Base-by-base conservation (phyloP, 345 rosid genomes). In the Punica granatum region DNA sequence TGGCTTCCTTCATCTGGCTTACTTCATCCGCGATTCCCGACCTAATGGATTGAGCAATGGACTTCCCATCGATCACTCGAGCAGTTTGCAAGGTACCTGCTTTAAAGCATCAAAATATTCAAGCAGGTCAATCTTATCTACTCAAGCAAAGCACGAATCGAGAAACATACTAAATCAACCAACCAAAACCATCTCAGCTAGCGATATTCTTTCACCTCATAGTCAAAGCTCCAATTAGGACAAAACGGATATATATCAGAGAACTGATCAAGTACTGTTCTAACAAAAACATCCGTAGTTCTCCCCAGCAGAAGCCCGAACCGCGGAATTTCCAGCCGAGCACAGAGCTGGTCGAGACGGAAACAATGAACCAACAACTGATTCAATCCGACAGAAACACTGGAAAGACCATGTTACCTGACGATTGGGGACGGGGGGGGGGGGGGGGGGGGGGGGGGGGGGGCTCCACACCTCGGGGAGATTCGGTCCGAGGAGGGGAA, bases 21-120 rank as follows among this genome's bases (percentile, higher is more conserved):
- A 74, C 26, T 60, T 78, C 70, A 37, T 10, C 21, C 15, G 75
- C 65, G 14, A 74, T 61, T 65, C 68, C 65, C 2, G 67, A 65
- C 10, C 44, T 70, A 41, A 77, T 73, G 21, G 69, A 64, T 37
- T 64, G 53, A 37, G 78, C 77, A 41, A 70, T 70, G 9, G 68
- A 65, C 23, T 68, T 77, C 32, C 81, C 77, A 1, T 77, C 70
- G 11, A 77, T 60, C 46, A 74, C 66, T 37, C 60, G 62, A 42
- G 75, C 75, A 48, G 70, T 66, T 31, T 66, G 59, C 37, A 63
- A 63, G 64, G 62, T 54, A 2, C 43, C 71, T 62, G 49, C 71
- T 70, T 60, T 26, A 66, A 61, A 12, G 30, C 7, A 53, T 37
- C 49, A 13, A 34, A 36, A 60, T 11, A 21, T 7, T 1, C 15